A percentile compares a stretch with the other conserved stretches of the same genome.
Evolutionary conservation across 805 yeast species (phyloP).

Genomic region (Kuraishia hungarica): DNA sequence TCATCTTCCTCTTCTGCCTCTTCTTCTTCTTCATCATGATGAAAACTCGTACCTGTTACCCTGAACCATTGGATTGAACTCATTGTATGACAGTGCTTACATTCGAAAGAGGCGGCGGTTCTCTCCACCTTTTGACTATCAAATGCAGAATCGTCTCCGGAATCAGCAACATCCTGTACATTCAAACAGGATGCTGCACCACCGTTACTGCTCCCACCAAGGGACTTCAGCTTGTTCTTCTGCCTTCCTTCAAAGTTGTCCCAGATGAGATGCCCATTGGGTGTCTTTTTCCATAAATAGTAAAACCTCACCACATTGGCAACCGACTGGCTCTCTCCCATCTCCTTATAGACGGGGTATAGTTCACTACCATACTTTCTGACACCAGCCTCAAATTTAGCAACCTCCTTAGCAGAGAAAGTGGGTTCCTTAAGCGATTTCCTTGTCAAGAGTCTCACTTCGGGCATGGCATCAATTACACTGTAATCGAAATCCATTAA

Average conservation of each 20-base stretch:
- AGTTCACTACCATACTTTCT: constrained; percentile 69
- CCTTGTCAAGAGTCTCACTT: constrained; percentile 42
- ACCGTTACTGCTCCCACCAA: constrained; percentile 14
- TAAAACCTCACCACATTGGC: constrained; percentile 81
- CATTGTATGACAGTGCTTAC: constrained; percentile 64
- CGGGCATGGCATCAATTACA: constrained; percentile 34
- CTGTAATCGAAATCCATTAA: constrained; percentile 47
- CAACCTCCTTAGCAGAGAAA: constrained; percentile 52
- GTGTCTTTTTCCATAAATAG: constrained; percentile 87
- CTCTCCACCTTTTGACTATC: constrained; percentile 42
- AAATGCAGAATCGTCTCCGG: constrained; percentile 65
- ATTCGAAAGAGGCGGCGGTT: constrained; percentile 36
- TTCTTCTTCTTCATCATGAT: constrained; percentile 29
- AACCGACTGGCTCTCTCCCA: constrained; percentile 55
- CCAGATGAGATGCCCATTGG: constrained; percentile 70
- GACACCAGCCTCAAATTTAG: constrained; percentile 69
- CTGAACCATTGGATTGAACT: constrained; percentile 59
- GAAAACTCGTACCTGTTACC: neutral
- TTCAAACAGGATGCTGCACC: neutral
- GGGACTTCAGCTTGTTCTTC: constrained; percentile 44
- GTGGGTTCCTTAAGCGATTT: constrained; percentile 69
- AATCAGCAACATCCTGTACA: constrained; percentile 33
- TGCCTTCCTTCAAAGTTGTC: constrained; percentile 68
- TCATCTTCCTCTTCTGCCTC: constrained; percentile 37
- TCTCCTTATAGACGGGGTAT: constrained; percentile 60